A percentile compares a stretch with the other conserved stretches of the same genome.
phyloP scores from a whole-genome alignment of 1,139 yeast genomes.

The Saccharomycopsis hybrid region DNA sequence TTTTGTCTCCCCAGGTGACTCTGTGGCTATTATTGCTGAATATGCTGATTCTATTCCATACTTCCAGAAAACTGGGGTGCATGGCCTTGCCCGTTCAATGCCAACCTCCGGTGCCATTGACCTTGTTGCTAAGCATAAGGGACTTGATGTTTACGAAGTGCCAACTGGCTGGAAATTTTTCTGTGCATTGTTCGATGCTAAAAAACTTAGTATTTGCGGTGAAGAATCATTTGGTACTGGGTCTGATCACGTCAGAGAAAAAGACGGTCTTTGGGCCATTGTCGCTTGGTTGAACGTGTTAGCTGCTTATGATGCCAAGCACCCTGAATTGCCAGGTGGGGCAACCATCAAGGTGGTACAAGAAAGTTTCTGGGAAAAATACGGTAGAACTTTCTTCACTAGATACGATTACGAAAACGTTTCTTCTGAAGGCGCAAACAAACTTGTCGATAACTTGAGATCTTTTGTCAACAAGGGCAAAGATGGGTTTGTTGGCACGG shows the following conservation, averaged over 20 bases:
- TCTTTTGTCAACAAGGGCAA: slow-evolving; percentile 38
- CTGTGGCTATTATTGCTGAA: slow-evolving; percentile 96
- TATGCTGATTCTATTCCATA: slow-evolving; percentile 84
- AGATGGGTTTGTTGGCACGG: slow-evolving; percentile 41
- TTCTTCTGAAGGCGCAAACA: slow-evolving; percentile 64
- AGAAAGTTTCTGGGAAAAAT: slow-evolving; percentile 79
- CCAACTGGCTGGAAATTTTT: slow-evolving; percentile 99
- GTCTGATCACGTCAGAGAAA: slow-evolving; percentile 93
- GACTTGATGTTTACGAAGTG: slow-evolving; percentile 79
- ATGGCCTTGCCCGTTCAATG: slow-evolving; percentile 97
- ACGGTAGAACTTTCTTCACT: slow-evolving; percentile 97
- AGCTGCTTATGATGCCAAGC: slow-evolving; percentile 64
- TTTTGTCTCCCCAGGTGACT: slow-evolving; percentile 97
- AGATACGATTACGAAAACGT: slow-evolving; percentile 92
- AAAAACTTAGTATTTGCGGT: slow-evolving; percentile 92
- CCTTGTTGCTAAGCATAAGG: slow-evolving; percentile 75
- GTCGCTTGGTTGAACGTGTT: slow-evolving; percentile 94
- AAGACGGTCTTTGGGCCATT: slow-evolving; percentile 97
- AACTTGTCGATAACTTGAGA: slow-evolving; percentile 56
- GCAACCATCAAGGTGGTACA: slow-evolving; percentile 77
- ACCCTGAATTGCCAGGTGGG: slow-evolving; percentile 47
- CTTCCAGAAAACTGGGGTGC: slow-evolving; percentile 76
- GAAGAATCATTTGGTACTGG: slow-evolving; percentile 99
- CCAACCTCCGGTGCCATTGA: slow-evolving; percentile 96
- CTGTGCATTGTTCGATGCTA: slow-evolving; percentile 89